These are phyloP conservation scores for Phlyctochytrium bullatum DNA, from an alignment of 192 early-diverging fungal species.

Conservation along the genomic window DNA sequence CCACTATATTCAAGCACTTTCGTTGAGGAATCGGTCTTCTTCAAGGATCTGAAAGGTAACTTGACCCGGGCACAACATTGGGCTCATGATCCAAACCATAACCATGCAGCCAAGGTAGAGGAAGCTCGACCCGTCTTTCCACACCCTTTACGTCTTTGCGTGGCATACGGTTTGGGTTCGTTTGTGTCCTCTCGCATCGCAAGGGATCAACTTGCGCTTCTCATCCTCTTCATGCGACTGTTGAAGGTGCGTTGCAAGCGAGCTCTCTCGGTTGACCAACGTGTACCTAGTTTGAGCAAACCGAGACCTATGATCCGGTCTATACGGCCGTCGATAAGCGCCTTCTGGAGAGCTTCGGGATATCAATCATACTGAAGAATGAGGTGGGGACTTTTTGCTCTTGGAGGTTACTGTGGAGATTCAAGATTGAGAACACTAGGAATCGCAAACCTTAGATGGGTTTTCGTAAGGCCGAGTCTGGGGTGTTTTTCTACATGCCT, in stretches of 20 bases:
- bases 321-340: slow-evolving; percentile 17
- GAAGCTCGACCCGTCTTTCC: neutral
- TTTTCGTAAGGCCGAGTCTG: slow-evolving; percentile 2
- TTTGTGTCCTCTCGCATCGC: neutral
- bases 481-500: slow-evolving; percentile 40
- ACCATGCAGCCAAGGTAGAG: neutral
- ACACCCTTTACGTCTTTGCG: neutral
- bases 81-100: neutral
- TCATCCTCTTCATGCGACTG: slow-evolving; percentile 13
- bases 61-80: neutral
- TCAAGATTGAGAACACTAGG: neutral
- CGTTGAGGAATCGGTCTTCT: no score
- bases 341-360: slow-evolving; percentile 9
- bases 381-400: slow-evolving; percentile 15
- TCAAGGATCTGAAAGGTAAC: neutral
- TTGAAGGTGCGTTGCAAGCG: slow-evolving; percentile 14
- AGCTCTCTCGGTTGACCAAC: neutral
- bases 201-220: slow-evolving; percentile 20
- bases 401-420: neutral
- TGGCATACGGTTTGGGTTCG: slow-evolving; percentile 3
- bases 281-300: neutral
- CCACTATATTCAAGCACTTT: no score
- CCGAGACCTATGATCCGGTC: slow-evolving; percentile 35
- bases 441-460: no score
- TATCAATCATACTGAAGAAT: slow-evolving; percentile 17